phyloP scores from a whole-genome alignment of 176 grass and related monocot species.

The Secale cereale region DNA sequence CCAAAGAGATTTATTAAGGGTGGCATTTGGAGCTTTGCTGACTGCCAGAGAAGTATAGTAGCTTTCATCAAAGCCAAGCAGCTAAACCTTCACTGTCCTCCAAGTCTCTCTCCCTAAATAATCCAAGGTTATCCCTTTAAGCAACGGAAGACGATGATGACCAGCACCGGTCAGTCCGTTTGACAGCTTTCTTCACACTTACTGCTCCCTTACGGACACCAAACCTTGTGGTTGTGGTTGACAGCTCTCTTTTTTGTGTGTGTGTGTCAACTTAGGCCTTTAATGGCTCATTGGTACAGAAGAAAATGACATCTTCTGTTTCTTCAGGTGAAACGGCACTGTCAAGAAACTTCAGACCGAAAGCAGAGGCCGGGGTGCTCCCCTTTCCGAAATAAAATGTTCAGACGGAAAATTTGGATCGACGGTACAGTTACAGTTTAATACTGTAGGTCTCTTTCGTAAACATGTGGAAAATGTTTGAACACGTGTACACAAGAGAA shows the following conservation, averaged over 20 bases:
- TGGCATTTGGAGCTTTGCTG: background rate
- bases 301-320: background rate
- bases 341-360: background rate
- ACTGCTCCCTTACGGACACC: constrained; percentile 18
- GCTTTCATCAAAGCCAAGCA: constrained; percentile 16
- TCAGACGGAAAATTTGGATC: too few species aligned
- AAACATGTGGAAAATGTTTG: background rate
- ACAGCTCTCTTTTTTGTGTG: too few species aligned
- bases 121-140: constrained; percentile 2
- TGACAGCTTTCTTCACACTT: constrained; percentile 22
- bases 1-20: background rate
- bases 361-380: too few species aligned
- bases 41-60: background rate
- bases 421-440: background rate
- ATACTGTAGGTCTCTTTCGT: background rate
- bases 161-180: background rate
- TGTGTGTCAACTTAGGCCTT: background rate
- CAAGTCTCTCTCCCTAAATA: constrained; percentile 14
- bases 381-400: too few species aligned
- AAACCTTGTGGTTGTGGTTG: background rate
- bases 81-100: constrained; percentile 13
- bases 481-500: background rate
- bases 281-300: constrained; percentile 9
- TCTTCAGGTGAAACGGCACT: background rate
- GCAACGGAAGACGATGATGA: constrained; percentile 32